A percentile compares a stretch with the other conserved stretches of the same genome.
Evolutionary conservation across 2,329 filamentous ascomycete species (phyloP).

Genomic region (Passalora sequoiae): DNA sequence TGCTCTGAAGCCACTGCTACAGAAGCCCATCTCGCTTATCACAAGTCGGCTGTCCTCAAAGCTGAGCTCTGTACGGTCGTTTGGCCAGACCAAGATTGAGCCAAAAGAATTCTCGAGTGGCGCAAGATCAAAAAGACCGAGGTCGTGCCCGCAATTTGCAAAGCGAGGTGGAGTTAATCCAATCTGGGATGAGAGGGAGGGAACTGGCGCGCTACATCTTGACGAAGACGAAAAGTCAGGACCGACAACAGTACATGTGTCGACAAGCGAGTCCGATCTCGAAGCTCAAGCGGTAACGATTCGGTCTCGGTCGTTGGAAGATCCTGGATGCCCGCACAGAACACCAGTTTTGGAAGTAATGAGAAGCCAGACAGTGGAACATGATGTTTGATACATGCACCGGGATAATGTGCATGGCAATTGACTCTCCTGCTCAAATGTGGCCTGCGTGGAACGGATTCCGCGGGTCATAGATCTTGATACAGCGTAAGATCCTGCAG

Average conservation of each 20-base stretch:
- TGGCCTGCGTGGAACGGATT: no score
- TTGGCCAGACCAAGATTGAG: conserved; percentile 2
- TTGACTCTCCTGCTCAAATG: no score
- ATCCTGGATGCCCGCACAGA: neutral
- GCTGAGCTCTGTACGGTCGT: conserved; percentile 22
- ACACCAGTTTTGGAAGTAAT: neutral
- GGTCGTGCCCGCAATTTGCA: neutral
- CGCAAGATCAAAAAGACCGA: neutral
- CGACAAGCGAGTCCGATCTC: neutral
- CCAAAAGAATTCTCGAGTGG: neutral
- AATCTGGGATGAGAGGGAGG: neutral
- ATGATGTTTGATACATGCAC: neutral
- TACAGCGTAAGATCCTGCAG: no score
- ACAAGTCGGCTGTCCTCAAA: conserved; percentile 19
- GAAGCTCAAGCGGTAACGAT: neutral
- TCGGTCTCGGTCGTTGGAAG: neutral
- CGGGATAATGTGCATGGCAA: no score
- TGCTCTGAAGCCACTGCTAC: conserved; percentile 33
- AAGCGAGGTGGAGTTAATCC: neutral
- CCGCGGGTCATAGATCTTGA: no score
- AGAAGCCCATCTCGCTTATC: conserved; percentile 19
- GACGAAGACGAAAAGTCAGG: neutral
- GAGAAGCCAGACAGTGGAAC: neutral
- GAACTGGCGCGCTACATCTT: neutral
- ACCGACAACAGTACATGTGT: neutral